phyloP scores from a whole-genome alignment of 2,329 filamentous ascomycete species.

The Colletotrichum sp. region DNA sequence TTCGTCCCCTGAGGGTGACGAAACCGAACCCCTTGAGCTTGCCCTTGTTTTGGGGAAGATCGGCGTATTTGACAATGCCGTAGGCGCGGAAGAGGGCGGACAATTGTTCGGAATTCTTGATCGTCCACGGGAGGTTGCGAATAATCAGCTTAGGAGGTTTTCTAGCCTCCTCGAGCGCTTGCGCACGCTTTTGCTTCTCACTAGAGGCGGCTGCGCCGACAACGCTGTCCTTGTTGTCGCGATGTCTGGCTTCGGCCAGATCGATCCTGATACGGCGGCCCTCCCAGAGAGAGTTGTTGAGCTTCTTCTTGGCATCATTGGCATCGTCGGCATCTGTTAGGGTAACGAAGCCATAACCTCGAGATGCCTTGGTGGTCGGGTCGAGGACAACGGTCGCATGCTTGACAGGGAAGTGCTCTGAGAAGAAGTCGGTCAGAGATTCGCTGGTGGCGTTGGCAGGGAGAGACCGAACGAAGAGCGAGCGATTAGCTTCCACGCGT shows the following conservation, averaged over 20 bases:
- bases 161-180: slow-evolving; percentile 64
- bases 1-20: slow-evolving; percentile 83
- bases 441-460: slow-evolving; percentile 81
- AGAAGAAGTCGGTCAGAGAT: slow-evolving; percentile 86
- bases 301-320: slow-evolving; percentile 76
- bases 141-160: slow-evolving; percentile 82
- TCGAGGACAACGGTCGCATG: slow-evolving; percentile 94
- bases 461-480: slow-evolving; percentile 91
- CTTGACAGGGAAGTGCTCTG: slow-evolving; percentile 91
- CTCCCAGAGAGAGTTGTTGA: slow-evolving; percentile 79
- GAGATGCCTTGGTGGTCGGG: slow-evolving; percentile 82
- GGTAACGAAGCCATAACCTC: slow-evolving; percentile 96
- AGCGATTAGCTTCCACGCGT: slow-evolving; percentile 66
- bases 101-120: slow-evolving; percentile 86
- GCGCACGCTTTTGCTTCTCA: slow-evolving; percentile 59
- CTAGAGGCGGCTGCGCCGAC: slow-evolving; percentile 42
- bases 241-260: slow-evolving; percentile 83
- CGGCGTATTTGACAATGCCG: slow-evolving; percentile 89
- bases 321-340: slow-evolving; percentile 95
- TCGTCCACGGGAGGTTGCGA: slow-evolving; percentile 93
- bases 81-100: slow-evolving; percentile 81
- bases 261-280: slow-evolving; percentile 87
- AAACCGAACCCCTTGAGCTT: slow-evolving; percentile 91
- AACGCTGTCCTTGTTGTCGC: slow-evolving; percentile 50
- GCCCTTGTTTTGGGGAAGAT: slow-evolving; percentile 79